Conservation (phyloP, 2,329 filamentous ascomycete genomes). For the Escovopsis sp. region DNA sequence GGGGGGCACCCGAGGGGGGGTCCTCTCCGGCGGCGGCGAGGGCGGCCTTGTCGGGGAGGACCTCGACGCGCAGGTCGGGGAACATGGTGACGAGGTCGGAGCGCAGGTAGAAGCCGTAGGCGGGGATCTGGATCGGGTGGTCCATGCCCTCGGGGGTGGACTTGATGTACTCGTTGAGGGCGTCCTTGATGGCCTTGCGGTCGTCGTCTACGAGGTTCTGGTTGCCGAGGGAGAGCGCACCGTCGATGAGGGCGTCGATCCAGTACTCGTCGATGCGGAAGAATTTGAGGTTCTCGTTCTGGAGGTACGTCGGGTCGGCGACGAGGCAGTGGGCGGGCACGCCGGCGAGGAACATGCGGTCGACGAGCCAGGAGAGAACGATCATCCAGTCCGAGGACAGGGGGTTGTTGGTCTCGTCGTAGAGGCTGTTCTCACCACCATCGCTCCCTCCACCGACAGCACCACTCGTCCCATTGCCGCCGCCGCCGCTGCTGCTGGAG, state of each 20-base stretch:
- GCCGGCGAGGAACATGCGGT: slow-evolving; percentile 19
- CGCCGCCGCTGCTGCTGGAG: too few species aligned
- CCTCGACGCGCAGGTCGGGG: slow-evolving; percentile 20
- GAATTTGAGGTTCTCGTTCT: slow-evolving; percentile 23
- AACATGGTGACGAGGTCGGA: slow-evolving; percentile 21
- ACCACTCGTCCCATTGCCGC: too few species aligned
- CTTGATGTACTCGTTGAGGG: slow-evolving; percentile 17
- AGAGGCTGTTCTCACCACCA: neutral
- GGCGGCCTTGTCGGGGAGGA: neutral
- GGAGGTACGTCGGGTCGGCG: slow-evolving; percentile 20
- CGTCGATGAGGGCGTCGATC: slow-evolving; percentile 27
- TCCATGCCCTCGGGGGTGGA: slow-evolving; percentile 4
- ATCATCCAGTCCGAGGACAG: slow-evolving; percentile 21
- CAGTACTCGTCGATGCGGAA: slow-evolving; percentile 29
- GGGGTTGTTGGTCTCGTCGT: slow-evolving; percentile 15
- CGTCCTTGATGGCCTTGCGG: slow-evolving; percentile 11
- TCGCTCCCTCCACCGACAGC: too few species aligned
- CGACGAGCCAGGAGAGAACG: slow-evolving; percentile 21
- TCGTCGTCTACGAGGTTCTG: slow-evolving; percentile 15
- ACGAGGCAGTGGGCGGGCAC: slow-evolving; percentile 27
- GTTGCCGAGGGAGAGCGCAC: slow-evolving; percentile 25
- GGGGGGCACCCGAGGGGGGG: slow-evolving; percentile 5
- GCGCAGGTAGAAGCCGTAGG: slow-evolving; percentile 24
- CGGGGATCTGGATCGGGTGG: slow-evolving; percentile 17
- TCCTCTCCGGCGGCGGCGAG: neutral